phyloP scores from a whole-genome alignment of 192 early-diverging fungal species.

The Lobosporangium transversale region DNA sequence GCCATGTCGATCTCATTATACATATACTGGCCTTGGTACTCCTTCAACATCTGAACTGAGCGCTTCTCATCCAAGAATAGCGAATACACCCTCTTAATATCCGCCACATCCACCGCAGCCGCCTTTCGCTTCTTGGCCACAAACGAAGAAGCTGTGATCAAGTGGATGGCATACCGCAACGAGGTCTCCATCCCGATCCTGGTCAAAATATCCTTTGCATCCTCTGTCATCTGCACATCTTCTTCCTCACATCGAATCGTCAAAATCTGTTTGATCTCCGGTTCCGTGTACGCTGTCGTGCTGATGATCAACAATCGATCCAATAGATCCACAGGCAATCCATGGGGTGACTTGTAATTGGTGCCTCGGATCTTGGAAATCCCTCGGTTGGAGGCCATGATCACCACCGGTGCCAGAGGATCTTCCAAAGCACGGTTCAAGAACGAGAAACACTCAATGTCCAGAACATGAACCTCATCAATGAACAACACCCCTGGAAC shows the following conservation, averaged over 20 bases:
- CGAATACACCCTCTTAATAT: slow-evolving; percentile 93
- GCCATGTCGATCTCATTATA: slow-evolving; percentile 74
- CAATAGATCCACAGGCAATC: slow-evolving; percentile 95
- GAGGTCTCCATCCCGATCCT: slow-evolving; percentile 94
- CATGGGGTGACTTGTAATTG: slow-evolving; percentile 95
- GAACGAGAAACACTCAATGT: slow-evolving; percentile 99
- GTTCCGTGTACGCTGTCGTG: slow-evolving; percentile 85
- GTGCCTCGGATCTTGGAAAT: slow-evolving; percentile 96
- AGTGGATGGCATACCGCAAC: slow-evolving; percentile 93
- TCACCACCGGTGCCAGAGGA: slow-evolving; percentile 95
- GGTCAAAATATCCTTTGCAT: slow-evolving; percentile 86
- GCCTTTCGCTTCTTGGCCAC: slow-evolving; percentile 93
- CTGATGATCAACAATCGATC: slow-evolving; percentile 96
- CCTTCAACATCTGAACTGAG: slow-evolving; percentile 94
- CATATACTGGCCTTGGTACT: slow-evolving; percentile 95
- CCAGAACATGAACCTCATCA: slow-evolving; percentile 99
- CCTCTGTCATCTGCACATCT: slow-evolving; percentile 91
- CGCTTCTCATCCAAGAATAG: slow-evolving; percentile 97
- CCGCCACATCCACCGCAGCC: slow-evolving; percentile 88
- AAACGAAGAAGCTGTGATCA: slow-evolving; percentile 94
- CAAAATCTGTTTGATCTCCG: slow-evolving; percentile 90
- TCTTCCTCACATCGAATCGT: slow-evolving; percentile 93
- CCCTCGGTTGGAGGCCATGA: slow-evolving; percentile 99
- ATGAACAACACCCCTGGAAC: slow-evolving; percentile 98
- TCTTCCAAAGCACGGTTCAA: slow-evolving; percentile 97